Evolutionary conservation across 2,329 filamentous ascomycete species (phyloP).

Genomic region (Aspergillus japonicus): DNA sequence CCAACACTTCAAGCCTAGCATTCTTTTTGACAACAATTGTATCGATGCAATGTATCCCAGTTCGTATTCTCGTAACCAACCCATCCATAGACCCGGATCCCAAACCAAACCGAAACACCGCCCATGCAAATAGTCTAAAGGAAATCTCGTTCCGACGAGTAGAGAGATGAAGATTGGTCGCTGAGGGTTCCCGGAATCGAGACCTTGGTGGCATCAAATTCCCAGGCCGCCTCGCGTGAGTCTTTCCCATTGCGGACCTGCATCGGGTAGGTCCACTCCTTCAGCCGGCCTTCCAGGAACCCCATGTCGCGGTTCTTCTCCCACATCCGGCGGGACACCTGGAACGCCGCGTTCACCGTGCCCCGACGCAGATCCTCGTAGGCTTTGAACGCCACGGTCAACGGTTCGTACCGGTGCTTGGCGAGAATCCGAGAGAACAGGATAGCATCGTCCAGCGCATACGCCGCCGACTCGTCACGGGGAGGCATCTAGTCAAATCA

Average conservation of each 20-base stretch:
- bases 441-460: conserved; percentile 47
- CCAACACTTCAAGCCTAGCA: background rate
- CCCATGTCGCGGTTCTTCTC: conserved; percentile 41
- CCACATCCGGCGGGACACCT: conserved; percentile 40
- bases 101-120: conserved; percentile 3
- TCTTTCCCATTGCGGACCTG: conserved; percentile 28
- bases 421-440: conserved; percentile 42
- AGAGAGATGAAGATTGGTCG: conserved; percentile 24
- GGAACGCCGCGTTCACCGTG: conserved; percentile 41
- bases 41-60: conserved; percentile 16
- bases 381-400: conserved; percentile 34
- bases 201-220: conserved; percentile 37
- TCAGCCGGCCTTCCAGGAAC: conserved; percentile 34
- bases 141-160: conserved; percentile 26
- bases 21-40: conserved; percentile 2
- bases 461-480: conserved; percentile 46
- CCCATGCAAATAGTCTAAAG: conserved; percentile 9
- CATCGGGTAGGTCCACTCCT: conserved; percentile 39
- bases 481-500: conserved; percentile 44
- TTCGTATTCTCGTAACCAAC: conserved; percentile 8
- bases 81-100: conserved; percentile 1
- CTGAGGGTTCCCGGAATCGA: conserved; percentile 29
- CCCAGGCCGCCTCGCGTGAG: conserved; percentile 34
- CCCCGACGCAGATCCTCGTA: conserved; percentile 41
- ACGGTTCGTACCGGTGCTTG: conserved; percentile 32